A percentile compares a stretch with the other conserved stretches of the same genome.
Evolutionary conservation across 768 basidiomycete species (phyloP).

Genomic region (Glaciozyma antarctica): DNA sequence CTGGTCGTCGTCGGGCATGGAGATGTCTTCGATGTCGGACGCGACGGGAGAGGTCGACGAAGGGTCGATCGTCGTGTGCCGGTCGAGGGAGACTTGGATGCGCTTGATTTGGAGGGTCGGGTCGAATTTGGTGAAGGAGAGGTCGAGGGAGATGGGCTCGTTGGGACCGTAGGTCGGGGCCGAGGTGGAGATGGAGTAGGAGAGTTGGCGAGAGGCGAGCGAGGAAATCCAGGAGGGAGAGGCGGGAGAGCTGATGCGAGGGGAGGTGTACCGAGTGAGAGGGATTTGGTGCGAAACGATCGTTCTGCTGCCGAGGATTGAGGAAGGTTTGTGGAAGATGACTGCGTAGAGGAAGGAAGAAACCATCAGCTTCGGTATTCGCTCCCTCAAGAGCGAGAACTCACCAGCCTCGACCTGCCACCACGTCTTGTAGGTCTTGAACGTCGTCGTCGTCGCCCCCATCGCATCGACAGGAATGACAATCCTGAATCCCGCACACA

Average conservation of each 20-base stretch:
- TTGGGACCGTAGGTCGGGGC: slow-evolving; percentile 9
- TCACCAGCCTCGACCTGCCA: slow-evolving; percentile 76
- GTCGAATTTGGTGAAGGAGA: slow-evolving; percentile 6
- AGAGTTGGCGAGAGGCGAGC: slow-evolving; percentile 35
- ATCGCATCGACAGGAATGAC: slow-evolving; percentile 50
- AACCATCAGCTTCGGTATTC: slow-evolving; percentile 14
- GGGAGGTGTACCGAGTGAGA: slow-evolving; percentile 37
- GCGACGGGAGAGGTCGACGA: slow-evolving; percentile 1
- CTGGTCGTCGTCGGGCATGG: neutral
- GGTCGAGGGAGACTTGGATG: slow-evolving; percentile 32
- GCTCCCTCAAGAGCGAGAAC: slow-evolving; percentile 35
- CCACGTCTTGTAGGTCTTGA: slow-evolving; percentile 65
- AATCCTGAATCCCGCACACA: slow-evolving; percentile 63
- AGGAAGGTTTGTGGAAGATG: slow-evolving; percentile 56
- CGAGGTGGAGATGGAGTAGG: slow-evolving; percentile 9
- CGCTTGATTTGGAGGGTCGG: slow-evolving; percentile 34
- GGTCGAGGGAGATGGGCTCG: slow-evolving; percentile 30
- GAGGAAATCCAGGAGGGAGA: slow-evolving; percentile 58
- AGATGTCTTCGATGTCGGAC: slow-evolving; percentile 6
- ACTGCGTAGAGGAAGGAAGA: slow-evolving; percentile 42
- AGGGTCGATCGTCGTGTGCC: slow-evolving; percentile 32
- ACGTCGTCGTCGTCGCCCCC: slow-evolving; percentile 57
- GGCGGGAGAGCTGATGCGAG: neutral
- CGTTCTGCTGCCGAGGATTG: slow-evolving; percentile 59
- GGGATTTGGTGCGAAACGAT: slow-evolving; percentile 62